A percentile compares a stretch with the other conserved stretches of the same genome.
Evolutionary conservation across 2,329 filamentous ascomycete genomes (phyloP).

Genomic region (Fusarium bulbicola): DNA sequence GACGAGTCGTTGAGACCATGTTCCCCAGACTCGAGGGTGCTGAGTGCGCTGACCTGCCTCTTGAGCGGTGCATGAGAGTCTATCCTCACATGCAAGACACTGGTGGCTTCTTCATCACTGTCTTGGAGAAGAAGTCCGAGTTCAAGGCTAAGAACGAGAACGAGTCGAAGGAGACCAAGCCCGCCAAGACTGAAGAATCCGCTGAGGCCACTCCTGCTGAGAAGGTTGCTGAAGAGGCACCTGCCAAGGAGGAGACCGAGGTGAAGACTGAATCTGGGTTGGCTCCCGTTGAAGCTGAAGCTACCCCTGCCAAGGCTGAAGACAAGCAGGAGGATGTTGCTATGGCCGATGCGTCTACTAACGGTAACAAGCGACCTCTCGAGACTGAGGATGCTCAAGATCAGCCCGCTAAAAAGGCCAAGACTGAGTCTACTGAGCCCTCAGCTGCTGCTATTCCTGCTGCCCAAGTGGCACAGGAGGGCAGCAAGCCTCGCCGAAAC

Average conservation of each 20-base stretch:
- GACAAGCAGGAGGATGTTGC: slow-evolving; percentile 42
- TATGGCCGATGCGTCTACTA: slow-evolving; percentile 45
- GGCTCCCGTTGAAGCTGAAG: slow-evolving; percentile 34
- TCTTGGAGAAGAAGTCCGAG: slow-evolving; percentile 89
- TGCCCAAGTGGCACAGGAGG: slow-evolving; percentile 40
- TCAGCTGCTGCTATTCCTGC: slow-evolving; percentile 34
- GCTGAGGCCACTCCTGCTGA: slow-evolving; percentile 20
- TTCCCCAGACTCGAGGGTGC: slow-evolving; percentile 72
- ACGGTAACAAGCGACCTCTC: slow-evolving; percentile 49
- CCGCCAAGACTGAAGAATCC: slow-evolving; percentile 26
- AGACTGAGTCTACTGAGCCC: slow-evolving; percentile 48
- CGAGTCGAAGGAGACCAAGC: slow-evolving; percentile 45
- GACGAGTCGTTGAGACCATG: slow-evolving; percentile 81
- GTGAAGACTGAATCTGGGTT: slow-evolving; percentile 50
- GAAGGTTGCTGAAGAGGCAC: slow-evolving; percentile 28
- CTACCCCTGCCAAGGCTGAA: slow-evolving; percentile 1
- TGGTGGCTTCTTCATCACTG: slow-evolving; percentile 96
- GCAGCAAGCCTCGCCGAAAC: slow-evolving; percentile 53
- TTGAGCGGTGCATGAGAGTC: slow-evolving; percentile 91
- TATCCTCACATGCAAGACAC: slow-evolving; percentile 97
- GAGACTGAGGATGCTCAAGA: slow-evolving; percentile 50
- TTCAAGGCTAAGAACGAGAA: slow-evolving; percentile 81
- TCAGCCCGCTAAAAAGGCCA: slow-evolving; percentile 59
- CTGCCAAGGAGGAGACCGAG: slow-evolving; percentile 45
- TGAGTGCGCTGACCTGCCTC: slow-evolving; percentile 71